Conservation (phyloP, 225 moss, liverwort and hornwort species). For the Bryum argenteum region DNA sequence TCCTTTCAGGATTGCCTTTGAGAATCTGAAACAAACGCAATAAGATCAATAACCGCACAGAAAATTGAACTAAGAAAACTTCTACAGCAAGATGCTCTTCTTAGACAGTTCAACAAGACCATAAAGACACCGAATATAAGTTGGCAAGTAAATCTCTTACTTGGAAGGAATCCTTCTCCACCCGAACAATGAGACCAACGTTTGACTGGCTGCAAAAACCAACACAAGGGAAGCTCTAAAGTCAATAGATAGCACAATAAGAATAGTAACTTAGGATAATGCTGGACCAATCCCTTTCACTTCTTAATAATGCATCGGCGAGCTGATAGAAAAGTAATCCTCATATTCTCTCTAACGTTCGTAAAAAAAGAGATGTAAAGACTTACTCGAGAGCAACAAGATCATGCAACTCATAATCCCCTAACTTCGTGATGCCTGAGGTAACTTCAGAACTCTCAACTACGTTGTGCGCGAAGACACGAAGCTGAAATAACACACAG, state of each 20-base stretch:
- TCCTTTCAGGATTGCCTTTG: conserved; percentile 86
- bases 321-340: conserved; percentile 7
- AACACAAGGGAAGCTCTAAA: conserved; percentile 21
- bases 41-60: conserved; percentile 3
- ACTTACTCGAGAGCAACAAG: conserved; percentile 89
- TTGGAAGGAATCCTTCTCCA: conserved; percentile 91
- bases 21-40: conserved; percentile 57
- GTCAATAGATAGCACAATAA: conserved; percentile 8
- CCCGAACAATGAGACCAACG: conserved; percentile 89
- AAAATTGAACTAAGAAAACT: conserved; percentile 6
- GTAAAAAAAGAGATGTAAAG: not conserved
- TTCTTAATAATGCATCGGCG: conserved; percentile 1
- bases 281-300: not conserved
- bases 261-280: not conserved
- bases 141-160: conserved; percentile 36
- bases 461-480: conserved; percentile 86
- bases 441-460: conserved; percentile 98
- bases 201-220: conserved; percentile 80
- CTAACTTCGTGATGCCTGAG: conserved; percentile 84
- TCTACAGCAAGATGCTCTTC: not conserved
- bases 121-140: conserved; percentile 10
- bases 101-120: not conserved
- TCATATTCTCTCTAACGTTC: conserved; percentile 6
- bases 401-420: conserved; percentile 98
- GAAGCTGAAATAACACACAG: conserved; percentile 54